Base-by-base conservation (phyloP, 2,329 filamentous ascomycete genomes). In the Ambrosiella beaveri region DNA sequence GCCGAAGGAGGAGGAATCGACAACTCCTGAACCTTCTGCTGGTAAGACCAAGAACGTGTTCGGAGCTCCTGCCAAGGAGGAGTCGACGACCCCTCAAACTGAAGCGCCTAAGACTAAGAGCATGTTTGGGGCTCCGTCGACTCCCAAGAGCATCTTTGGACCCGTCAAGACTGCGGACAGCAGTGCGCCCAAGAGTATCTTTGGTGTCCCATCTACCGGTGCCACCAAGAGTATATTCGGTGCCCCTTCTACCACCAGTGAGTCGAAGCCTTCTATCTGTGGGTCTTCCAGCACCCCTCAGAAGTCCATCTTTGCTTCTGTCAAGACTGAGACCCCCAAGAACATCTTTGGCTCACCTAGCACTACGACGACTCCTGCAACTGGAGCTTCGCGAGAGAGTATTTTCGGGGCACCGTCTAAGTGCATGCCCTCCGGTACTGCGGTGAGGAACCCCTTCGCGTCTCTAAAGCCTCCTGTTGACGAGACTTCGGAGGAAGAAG, bases 101-200 rank as follows among this genome's bases (percentile, higher is more conserved):
- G 52, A 54, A 12, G 52, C 54, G 9, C 57, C 57, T 36, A 56
- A 57, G 50, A 53, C 53, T 27, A 56, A 59, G 58, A 53, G 38
- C 39, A 59, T 59, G 9, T 59, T 59, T 53, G 53, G 54, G 36
- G 38, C 53, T 38, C 38, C 53, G 12, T 44, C 37, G 12, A 41
- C 52, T 9, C 52, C 52, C 15, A 40, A 54, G 15, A 54, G 15
- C 52, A 54, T 40, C 52, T 41, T 54, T 35, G 38, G 38, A 8
- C 37, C 38, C 41, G n/a, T 44, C 41, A 5, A 13, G n/a, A 41
- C 17, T 3, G 39, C 38, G 17, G 52, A 11, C n/a, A 13, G 27
- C 41, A 71, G 73, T 13, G 78, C 80, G 15, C 15, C 51, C 11
- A 54, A 60, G 45, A 54, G 49, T 38, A 39, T 44, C 1, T 62